Evolutionary conservation across 331 rosid genomes (phyloP), one percentile per base, ranked within the genome.

Genomic region (Cucumis variabilis): DNA sequence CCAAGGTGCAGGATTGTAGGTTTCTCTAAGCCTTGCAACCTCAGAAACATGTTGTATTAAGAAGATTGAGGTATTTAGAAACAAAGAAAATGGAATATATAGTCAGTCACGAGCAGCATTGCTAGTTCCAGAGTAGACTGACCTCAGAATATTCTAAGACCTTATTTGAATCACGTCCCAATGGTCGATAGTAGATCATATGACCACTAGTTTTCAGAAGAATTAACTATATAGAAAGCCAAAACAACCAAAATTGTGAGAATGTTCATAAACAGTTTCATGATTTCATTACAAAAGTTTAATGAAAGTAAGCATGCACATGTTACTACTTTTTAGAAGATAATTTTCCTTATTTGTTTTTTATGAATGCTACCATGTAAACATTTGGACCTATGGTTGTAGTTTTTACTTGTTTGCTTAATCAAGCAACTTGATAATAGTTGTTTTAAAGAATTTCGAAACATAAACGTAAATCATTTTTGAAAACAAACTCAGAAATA

Each of bases 1-100:
- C 99, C 99, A 97, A 62, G 99, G 93, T 88, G 99, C 95, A 24
- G 98, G 98, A 85, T 97, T 97, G 87, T 94, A 94, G 72, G 93
- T 94, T 82, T 91, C 93, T 95, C 89, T 94, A 69, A 95, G 93
- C 89, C 88, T 90, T 73, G 98, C 94, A 81, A 97, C 95, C 86
- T 95, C 95, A 62, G 98, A 91, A 91, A 94, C 92, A 67, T 91
- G 85, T 98, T 97, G 79, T 10, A 68, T 37, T 33, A 28, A 13
- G 14, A 20, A 17, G 27, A 30, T 48, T 19, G 66, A 80, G 70
- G 24, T 73, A 25, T 6, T 53, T n/a, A n/a, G n/a, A n/a, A n/a
- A n/a, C n/a, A n/a, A n/a, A n/a, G n/a, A 48, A 69, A 30, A 68
- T 51, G 23, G 21, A 87, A 28, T 8, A 48, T 85, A 67, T 7